Base-by-base conservation (phyloP, 768 basidiomycete species). In the Panaeolus papilionaceus region DNA sequence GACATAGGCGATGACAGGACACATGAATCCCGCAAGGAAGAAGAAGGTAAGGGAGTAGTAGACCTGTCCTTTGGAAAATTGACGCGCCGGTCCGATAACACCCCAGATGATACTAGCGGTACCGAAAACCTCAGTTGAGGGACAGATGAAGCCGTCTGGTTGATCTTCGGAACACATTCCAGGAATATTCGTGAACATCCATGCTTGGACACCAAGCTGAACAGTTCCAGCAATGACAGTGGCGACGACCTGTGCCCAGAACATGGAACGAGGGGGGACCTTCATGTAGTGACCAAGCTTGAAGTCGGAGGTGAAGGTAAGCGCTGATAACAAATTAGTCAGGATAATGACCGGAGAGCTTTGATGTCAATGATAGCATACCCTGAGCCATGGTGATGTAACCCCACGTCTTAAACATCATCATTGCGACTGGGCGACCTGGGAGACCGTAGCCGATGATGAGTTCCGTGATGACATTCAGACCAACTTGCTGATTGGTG, bases 401-500 rank as follows among this genome's bases (percentile, higher is more conserved):
- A 28, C 92, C 92, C 83, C 84, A 92, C 0, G 90, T 91, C 85
- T 92, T 94, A 85, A 93, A 93, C 81, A 94, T 81, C 92, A 94
- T 93, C 84, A 88, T 92, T 0, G 93, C 92, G 66, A 94, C 75
- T 3, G 93, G 92, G 16, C 85, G 86, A 1, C 94, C 93, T 14
- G 93, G 94, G 44, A 92, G 83, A 20, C 85, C 87, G 72, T 93
- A 94, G 63, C 93, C 93, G 33, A 93, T 88, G 70, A 95, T 88
- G 44, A 94, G 80, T 77, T 95, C 93, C 1, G 93, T 89, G 73
- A 95, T 88, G 38, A 94, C 93, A 73, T 85, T 87, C 65, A 90
- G 81, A 45, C 88, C 90, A 62, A 93, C 83, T 81, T 92, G 88
- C 72, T 93, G 91, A 71, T 92, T 94, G 7, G 92, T 93, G 69